Evolutionary conservation across 106 monocot genomes (phyloP).

Genomic region (Platanthera guangdongensis): DNA sequence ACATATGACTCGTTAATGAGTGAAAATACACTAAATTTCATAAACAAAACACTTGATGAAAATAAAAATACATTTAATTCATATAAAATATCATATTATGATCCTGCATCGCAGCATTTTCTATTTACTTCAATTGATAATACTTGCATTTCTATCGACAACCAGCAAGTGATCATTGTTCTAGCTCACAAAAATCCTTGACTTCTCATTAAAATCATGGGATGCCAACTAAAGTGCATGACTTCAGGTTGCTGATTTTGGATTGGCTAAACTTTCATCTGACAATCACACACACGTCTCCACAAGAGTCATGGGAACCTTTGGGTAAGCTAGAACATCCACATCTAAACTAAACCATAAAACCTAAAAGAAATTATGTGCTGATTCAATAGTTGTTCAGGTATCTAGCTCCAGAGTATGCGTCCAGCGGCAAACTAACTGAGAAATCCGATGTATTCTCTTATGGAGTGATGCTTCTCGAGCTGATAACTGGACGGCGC

Average conservation of each 20-base stretch:
- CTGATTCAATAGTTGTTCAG: constrained; percentile 8
- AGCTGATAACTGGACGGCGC: constrained; percentile 59
- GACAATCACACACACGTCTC: constrained; percentile 63
- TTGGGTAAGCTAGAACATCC: constrained; percentile 28
- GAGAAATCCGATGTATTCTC: constrained; percentile 76
- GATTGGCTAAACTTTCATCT: constrained; percentile 52
- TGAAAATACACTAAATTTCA: too few relatives aligned
- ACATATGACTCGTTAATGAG: too few relatives aligned
- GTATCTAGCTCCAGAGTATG: constrained; percentile 69
- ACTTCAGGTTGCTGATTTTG: constrained; percentile 64
- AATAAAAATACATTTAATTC: too few relatives aligned
- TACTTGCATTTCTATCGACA: neutral
- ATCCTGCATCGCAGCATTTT: neutral
- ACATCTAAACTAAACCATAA: neutral
- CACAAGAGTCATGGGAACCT: constrained; percentile 73
- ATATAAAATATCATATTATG: too few relatives aligned
- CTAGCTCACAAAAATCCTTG: neutral
- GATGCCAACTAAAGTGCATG: neutral
- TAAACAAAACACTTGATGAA: too few relatives aligned
- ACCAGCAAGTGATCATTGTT: neutral
- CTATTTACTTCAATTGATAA: neutral
- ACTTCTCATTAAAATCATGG: neutral
- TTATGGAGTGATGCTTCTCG: constrained; percentile 61
- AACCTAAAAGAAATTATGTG: neutral
- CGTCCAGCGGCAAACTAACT: constrained; percentile 69